Percentiles rank a stretch among this genome's conserved stretches.
Evolutionary conservation across 2,329 filamentous ascomycete species (phyloP).

Genomic region (Apiospora marii): DNA sequence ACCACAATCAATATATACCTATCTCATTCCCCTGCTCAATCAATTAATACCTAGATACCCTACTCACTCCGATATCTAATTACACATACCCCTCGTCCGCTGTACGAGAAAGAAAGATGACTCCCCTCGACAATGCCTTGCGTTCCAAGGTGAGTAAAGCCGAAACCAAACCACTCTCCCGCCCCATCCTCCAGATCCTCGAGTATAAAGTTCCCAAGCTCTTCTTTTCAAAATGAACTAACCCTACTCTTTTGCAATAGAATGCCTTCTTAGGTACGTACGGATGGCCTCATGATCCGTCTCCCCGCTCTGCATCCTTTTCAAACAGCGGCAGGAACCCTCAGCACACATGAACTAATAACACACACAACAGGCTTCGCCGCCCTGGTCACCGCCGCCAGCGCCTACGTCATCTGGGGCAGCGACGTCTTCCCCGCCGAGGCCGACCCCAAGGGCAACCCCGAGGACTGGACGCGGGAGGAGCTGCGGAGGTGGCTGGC

Average conservation of each 20-base stretch:
- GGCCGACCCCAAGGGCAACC: slow-evolving; percentile 80
- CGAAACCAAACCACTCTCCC: no score
- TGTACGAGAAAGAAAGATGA: slow-evolving; percentile 57
- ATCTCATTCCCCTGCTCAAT: neutral
- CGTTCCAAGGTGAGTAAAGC: slow-evolving; percentile 69
- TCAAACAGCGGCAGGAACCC: neutral
- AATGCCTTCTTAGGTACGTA: slow-evolving; percentile 77
- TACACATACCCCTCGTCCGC: no score
- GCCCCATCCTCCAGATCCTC: neutral
- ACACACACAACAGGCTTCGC: slow-evolving; percentile 71
- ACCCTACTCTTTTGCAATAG: slow-evolving; percentile 48
- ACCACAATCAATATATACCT: neutral
- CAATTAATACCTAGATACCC: no score
- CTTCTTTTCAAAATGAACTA: neutral
- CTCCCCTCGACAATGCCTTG: slow-evolving; percentile 71
- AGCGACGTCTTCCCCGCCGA: slow-evolving; percentile 81
- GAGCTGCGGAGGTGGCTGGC: slow-evolving; percentile 84
- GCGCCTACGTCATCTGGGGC: slow-evolving; percentile 86
- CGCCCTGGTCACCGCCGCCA: slow-evolving; percentile 81
- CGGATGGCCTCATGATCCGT: neutral
- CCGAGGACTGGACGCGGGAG: slow-evolving; percentile 75
- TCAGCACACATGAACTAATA: slow-evolving; percentile 30
- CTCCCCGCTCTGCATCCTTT: slow-evolving; percentile 21
- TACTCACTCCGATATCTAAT: no score
- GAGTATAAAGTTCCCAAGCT: neutral